Conservation (phyloP, 352 stramenopile genomes). For the Globisporangium echinulatum region DNA sequence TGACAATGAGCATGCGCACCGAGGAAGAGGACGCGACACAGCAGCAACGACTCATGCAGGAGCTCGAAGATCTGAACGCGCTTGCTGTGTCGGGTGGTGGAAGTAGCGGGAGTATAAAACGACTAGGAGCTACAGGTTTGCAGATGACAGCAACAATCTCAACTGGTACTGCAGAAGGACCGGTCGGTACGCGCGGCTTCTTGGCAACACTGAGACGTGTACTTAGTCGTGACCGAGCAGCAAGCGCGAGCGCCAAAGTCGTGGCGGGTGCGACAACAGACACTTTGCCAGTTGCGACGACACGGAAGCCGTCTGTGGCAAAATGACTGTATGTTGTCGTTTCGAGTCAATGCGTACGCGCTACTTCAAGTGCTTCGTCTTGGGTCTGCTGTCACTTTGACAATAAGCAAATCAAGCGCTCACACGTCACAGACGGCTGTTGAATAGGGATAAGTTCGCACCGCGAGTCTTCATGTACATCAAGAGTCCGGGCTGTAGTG, state of each 20-base stretch:
- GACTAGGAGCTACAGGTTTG: too few species aligned
- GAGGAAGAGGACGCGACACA: constrained; percentile 24
- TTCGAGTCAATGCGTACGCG: too few species aligned
- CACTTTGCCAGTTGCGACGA: too few species aligned
- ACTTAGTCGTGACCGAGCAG: not conserved
- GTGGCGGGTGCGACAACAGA: not conserved
- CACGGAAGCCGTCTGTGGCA: too few species aligned
- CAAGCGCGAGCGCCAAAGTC: not conserved
- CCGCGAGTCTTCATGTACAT: too few species aligned
- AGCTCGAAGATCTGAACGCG: not conserved
- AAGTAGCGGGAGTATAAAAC: not conserved
- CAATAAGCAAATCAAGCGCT: too few species aligned
- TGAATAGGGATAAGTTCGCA: too few species aligned
- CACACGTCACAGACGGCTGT: too few species aligned
- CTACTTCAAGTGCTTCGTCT: too few species aligned
- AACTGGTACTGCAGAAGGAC: not conserved
- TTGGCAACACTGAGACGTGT: not conserved
- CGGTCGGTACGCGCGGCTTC: not conserved
- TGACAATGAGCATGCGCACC: constrained; percentile 22
- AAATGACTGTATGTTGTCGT: too few species aligned
- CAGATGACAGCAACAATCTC: not conserved
- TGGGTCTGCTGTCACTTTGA: too few species aligned
- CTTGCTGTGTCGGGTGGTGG: not conserved
- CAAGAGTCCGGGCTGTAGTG: too few species aligned
- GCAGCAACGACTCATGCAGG: not conserved